Base-by-base conservation (phyloP, 176 grass and related monocot genomes). In the Juncus inflexus region DNA sequence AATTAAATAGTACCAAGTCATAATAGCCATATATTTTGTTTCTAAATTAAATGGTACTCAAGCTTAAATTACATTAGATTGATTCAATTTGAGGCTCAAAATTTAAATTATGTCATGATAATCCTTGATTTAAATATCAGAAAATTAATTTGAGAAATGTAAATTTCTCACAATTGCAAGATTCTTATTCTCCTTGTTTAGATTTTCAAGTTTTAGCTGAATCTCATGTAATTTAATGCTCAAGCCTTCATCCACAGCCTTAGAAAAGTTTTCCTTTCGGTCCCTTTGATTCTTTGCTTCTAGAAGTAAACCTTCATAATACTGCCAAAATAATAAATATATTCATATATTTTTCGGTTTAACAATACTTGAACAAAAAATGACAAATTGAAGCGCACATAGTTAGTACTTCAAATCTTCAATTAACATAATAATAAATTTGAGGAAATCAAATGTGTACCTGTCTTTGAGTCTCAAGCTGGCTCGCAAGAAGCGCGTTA, bases 381-480 rank as follows among this genome's bases (percentile, higher is more conserved):
- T 28, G 19, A 28, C 49, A 52, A 52, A 12, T 52, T 52, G 2
- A 52, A 12, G 7, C 7, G 7, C 7, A 52, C 49, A 7, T 12
- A 52, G 49, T 52, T 12, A 52, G 49, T 12, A 13, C 12, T n/a
- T 40, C 28, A 62, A 62, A 40, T 12, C 58, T 36, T 60, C 58
- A 60, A 60, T 60, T 60, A 15, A 60, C 35, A 6, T 5, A 63
- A 63, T 51, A 11, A 53, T 37, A 28, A 68, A 4, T 28, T 28
- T 28, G 19, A 28, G 19, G 19, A 68, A 36, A 55, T n/a, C 5
- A 77, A 50, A 49, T 58, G 3, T 51, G 5, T 77, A 97, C 94
- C 87, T 92, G 79, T 79, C 78, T 77, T 80, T 97, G 85, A 76
- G 78, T 92, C 86, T 92, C 83, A 3, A 97, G 88, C 62, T 97